Evolutionary conservation across 768 basidiomycete species (phyloP).

Genomic region (Lyophyllum atratum): DNA sequence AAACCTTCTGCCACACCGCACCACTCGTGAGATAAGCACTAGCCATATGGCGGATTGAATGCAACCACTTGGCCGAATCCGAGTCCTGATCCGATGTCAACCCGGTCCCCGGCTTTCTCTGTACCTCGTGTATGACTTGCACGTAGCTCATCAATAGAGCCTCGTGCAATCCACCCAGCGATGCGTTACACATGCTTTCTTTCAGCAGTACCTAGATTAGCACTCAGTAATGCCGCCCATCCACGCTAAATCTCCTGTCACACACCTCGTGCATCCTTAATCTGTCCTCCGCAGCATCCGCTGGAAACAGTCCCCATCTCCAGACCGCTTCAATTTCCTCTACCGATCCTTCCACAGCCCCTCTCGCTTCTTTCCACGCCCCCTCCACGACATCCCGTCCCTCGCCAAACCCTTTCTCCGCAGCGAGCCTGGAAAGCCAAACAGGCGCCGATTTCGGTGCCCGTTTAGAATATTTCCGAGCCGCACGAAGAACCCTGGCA

Average conservation of each 20-base stretch:
- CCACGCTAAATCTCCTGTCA: conserved; percentile 1
- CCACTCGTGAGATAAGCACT: conserved; percentile 42
- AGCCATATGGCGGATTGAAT: conserved; percentile 41
- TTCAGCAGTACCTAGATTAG: conserved; percentile 41
- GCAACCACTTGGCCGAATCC: conserved; percentile 23
- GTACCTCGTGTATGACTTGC: conserved; percentile 28
- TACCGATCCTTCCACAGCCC: conserved; percentile 29
- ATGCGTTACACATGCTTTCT: conserved; percentile 46
- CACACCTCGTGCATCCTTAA: conserved; percentile 35
- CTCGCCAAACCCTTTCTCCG: conserved; percentile 33
- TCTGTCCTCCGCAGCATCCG: conserved; percentile 18
- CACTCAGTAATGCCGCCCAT: conserved; percentile 2
- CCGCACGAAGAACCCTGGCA: conserved; percentile 39
- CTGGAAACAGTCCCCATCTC: conserved; percentile 52
- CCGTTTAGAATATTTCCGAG: conserved; percentile 47
- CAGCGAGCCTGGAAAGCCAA: conserved; percentile 55
- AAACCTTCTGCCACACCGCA: conserved; percentile 45
- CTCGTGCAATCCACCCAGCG: conserved; percentile 44
- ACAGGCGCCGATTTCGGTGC: conserved; percentile 39
- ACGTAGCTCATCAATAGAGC: conserved; percentile 48
- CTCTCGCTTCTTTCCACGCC: conserved; percentile 49
- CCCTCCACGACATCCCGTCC: conserved; percentile 25
- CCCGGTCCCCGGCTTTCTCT: conserved; percentile 19
- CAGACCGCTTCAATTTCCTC: conserved; percentile 44
- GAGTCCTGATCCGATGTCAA: conserved; percentile 32